Base-by-base conservation (phyloP, 352 stramenopile genomes). In the Pythium diclinum region DNA sequence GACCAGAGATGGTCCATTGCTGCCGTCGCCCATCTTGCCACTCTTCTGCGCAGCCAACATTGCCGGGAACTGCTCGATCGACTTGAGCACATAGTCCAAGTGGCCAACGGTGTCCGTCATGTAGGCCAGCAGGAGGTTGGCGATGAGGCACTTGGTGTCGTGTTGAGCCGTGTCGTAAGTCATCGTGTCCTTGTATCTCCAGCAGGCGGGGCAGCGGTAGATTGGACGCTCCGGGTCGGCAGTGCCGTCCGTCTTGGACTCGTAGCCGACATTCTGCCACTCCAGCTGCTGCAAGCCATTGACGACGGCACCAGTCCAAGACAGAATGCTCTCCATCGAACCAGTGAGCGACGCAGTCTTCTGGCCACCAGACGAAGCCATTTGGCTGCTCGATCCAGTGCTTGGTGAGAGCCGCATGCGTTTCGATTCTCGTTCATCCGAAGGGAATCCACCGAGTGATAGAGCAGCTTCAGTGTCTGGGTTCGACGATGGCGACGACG, bases 111-210 rank as follows among this genome's bases (percentile, higher is more conserved):
- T 94, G 46, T 91, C 81, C 8, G 85, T 92, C 19, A 82, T 82
- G 61, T 94, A 94, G 23, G 79, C 87, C 32, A 94, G 74, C 55
- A 94, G 59, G 14, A 94, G 65, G 65, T 94, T 94, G 8, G 85
- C 85, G 36, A 94, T 92, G 52, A 92, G 48, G 40, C 85, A 94
- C 74, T 92, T 92, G 23, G 77, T 84, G 56, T 94, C 85, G 67
- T 94, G 85, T 40, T 92, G 82, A 7, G 85, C 83, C 19, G 80
- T 88, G 21, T 94, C 83, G 56, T 89, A 92, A 13, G 85, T 92
- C 80, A 94, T 90, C 49, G 86, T 75, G 55, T 91, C 82, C 61
- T 94, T 92, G 76, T 92, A 92, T 46, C 83, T 73, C 83, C 83
- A 92, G 66, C 85, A 94, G 0, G 85, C 82, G 1, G 85, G 85